Conservation (phyloP, 2,329 filamentous ascomycete species). For the Penicillium nordicum region DNA sequence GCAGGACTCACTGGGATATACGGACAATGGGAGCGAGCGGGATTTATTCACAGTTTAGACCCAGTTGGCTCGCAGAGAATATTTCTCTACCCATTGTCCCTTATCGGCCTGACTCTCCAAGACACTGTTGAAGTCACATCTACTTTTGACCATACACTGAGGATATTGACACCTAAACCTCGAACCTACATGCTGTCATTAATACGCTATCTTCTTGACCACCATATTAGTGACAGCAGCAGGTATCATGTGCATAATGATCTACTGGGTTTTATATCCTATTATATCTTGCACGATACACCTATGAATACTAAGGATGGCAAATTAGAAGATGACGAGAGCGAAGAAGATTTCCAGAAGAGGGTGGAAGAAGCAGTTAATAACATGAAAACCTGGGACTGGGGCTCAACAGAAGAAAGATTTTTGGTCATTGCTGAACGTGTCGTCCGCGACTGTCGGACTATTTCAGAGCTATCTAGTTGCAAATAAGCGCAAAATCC, state of each 20-base stretch:
- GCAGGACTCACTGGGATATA: background rate
- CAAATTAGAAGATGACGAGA: background rate
- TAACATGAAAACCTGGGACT: background rate
- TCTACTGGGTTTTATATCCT: background rate
- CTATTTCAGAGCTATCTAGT: background rate
- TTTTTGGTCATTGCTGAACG: background rate
- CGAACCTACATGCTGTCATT: background rate
- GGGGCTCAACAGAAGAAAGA: background rate
- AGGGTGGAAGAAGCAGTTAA: background rate
- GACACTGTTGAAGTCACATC: constrained; percentile 13
- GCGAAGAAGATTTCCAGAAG: background rate
- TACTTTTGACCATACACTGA: constrained; percentile 6
- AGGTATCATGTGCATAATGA: background rate
- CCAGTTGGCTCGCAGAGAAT: background rate
- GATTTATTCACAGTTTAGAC: background rate
- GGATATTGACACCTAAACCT: background rate
- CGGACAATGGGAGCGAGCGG: constrained; percentile 11
- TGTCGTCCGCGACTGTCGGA: background rate
- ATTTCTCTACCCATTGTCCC: constrained; percentile 10
- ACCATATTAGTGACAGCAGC: background rate
- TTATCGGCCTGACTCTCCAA: constrained; percentile 9
- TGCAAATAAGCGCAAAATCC: background rate
- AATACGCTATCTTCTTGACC: background rate
- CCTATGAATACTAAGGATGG: background rate
- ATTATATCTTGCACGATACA: background rate